phyloP scores from a whole-genome alignment of 805 yeast genomes.

The Hanseniaspora lindneri region DNA sequence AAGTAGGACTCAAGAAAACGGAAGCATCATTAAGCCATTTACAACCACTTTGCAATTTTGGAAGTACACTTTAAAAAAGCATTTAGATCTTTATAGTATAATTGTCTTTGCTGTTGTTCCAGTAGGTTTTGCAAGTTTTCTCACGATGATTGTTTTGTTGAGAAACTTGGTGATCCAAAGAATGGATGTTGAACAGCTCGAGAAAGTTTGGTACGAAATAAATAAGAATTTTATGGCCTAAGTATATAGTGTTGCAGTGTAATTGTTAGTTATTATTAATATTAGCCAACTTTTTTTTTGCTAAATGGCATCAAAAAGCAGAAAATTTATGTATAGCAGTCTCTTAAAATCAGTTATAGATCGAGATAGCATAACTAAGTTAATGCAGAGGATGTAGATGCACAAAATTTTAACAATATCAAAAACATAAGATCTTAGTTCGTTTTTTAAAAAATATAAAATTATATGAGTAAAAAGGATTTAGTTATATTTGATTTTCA shows the following conservation, averaged over 20 bases:
- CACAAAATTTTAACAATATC: too few relatives aligned
- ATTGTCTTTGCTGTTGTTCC: constrained; percentile 98
- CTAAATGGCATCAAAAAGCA: too few relatives aligned
- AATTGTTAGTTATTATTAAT: too few relatives aligned
- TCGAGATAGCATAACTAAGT: too few relatives aligned
- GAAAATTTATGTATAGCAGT: too few relatives aligned
- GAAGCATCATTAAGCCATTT: constrained; percentile 30
- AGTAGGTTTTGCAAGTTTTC: constrained; percentile 83
- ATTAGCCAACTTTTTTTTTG: not conserved
- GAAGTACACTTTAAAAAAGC: constrained; percentile 34
- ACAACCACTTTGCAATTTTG: constrained; percentile 17
- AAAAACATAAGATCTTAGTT: too few relatives aligned
- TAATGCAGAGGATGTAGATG: too few relatives aligned
- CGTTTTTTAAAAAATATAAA: too few relatives aligned
- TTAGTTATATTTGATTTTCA: too few relatives aligned
- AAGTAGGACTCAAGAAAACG: not conserved
- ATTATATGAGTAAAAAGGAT: too few relatives aligned
- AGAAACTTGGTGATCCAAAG: constrained; percentile 65
- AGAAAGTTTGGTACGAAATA: constrained; percentile 18
- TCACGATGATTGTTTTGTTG: constrained; percentile 77
- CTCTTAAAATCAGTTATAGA: too few relatives aligned
- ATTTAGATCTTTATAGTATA: constrained; percentile 76
- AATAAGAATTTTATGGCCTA: constrained; percentile 1
- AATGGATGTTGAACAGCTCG: constrained; percentile 40
- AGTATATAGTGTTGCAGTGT: too few relatives aligned